Base-by-base conservation (phyloP, 2,329 filamentous ascomycete species). In the Capronia americana region DNA sequence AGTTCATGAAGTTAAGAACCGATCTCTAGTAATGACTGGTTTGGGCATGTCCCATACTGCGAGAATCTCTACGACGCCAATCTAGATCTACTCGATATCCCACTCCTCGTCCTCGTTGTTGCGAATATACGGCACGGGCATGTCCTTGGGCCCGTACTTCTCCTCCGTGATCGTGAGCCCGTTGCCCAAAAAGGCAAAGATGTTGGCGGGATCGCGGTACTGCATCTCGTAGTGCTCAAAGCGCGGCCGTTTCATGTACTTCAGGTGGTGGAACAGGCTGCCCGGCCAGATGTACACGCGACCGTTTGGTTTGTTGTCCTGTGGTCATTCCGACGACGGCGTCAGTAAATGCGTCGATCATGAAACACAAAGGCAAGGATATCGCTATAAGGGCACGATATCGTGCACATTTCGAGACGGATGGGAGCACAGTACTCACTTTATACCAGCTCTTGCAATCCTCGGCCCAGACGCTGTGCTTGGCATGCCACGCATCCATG, bases 171-270 rank as follows among this genome's bases (percentile, higher is more conserved):
- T 77, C 23, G 80, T 82, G 61, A 83, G 82, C 1, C 81, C 79
- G 70, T 80, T 80, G 0, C 80, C 80, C 73, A 81, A 58, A 53
- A 79, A 81, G 1, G 77, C 75, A 71, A 79, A 82, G 24, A 75
- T 63, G 68, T 81, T 81, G 28, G 73, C 72, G 65, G 77, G 75
- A 73, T 76, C 76, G 12, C 34, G 26, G 64, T 79, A 77, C 66
- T 75, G 74, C 32, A 81, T 78, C 44, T 80, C 77, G 68, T 72
- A 81, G 69, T 82, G 79, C 70, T 82, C 79, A 70, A 75, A 81
- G 62, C 79, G 64, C 28, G 77, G 77, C 54, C 69, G 56, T 46
- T 75, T 72, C 69, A 81, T 67, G 68, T 79, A 67, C 68, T 80
- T 76, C 61, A 81, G 69, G 65, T 79, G 80, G 65, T 77, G 75